Evolutionary conservation across 805 yeast species (phyloP), one percentile per base, ranked within the genome.

Genomic region (Lipomyces mesembrius): DNA sequence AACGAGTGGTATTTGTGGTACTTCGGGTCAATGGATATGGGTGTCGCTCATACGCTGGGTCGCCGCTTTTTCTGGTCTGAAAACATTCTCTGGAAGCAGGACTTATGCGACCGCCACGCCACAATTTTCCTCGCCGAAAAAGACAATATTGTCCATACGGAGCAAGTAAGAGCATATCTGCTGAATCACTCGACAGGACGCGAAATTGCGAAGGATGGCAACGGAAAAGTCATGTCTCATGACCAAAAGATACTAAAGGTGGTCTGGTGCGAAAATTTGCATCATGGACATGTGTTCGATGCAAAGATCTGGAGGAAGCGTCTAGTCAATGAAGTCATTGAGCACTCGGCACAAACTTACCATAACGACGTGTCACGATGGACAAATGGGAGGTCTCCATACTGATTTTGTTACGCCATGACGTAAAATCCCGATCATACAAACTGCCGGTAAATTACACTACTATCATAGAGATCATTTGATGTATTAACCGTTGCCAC

Each of bases 21-120:
- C 9, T 57, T 57, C 27, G 60, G 51, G 8, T 34, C 51, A 25
- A 32, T 22, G 60, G 60, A 57, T n/a, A 37, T 37, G 7, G 60
- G 60, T 17, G 49, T 57, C 1, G 49, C 51, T 57, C 49, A 57
- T 37, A 34, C 60, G 14, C 60, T 57, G 29, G 46, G 52, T 25
- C 29, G 60, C 29, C 27, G 49, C 52, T 57, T 57, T 17, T 57
- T 57, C 27, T 57, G 60, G 60, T 57, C 49, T 1, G 60, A 57
- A 57, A 57, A 57, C 57, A 57, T 57, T 37, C 49, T 57, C 2
- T 57, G 43, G 51, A 32, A 37, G 54, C 5, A 57, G 37, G 60
- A 57, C 32, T 25, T 57, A 3, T 59, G 52, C 29, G 12, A 34
- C 54, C 60, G 60, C 3, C 57, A 29, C n/a, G 57, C 22, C 0